phyloP scores from a whole-genome alignment of 768 basidiomycete species.

The Psilocybe sp. region DNA sequence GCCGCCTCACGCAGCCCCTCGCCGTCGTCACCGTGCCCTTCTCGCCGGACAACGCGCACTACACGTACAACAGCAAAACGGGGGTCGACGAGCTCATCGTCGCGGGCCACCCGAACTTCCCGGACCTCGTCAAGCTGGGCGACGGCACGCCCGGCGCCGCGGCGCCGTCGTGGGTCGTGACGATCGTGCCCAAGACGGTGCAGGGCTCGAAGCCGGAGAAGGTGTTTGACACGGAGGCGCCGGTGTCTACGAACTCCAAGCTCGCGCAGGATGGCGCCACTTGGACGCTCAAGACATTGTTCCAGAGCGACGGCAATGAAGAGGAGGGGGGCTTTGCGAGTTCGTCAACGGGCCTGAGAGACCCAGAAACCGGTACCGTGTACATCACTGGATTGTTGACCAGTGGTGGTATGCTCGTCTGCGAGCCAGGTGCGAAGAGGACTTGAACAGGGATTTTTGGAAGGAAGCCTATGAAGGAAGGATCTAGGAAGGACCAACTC shows the following conservation, averaged over 20 bases:
- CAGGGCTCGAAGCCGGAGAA: conserved; percentile 2
- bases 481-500: background rate
- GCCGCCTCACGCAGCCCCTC: conserved; percentile 35
- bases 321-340: conserved; percentile 44
- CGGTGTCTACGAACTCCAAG: conserved; percentile 43
- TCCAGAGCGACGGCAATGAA: conserved; percentile 61
- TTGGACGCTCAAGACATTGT: conserved; percentile 57
- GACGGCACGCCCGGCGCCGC: conserved; percentile 35
- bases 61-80: conserved; percentile 37
- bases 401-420: conserved; percentile 50
- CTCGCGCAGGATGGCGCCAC: conserved; percentile 29
- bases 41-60: conserved; percentile 59
- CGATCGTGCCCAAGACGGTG: conserved; percentile 33
- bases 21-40: conserved; percentile 52
- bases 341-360: conserved; percentile 51
- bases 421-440: conserved; percentile 22
- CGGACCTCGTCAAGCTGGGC: conserved; percentile 42
- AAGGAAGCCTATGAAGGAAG: conserved; percentile 2
- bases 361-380: conserved; percentile 43
- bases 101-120: conserved; percentile 69
- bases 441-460: conserved; percentile 3
- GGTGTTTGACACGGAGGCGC: conserved; percentile 41
- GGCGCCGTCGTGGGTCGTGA: conserved; percentile 60
- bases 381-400: conserved; percentile 61
- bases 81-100: conserved; percentile 41